Evolutionary conservation across 176 grass and related monocot species (phyloP).

Genomic region (Zea mays): DNA sequence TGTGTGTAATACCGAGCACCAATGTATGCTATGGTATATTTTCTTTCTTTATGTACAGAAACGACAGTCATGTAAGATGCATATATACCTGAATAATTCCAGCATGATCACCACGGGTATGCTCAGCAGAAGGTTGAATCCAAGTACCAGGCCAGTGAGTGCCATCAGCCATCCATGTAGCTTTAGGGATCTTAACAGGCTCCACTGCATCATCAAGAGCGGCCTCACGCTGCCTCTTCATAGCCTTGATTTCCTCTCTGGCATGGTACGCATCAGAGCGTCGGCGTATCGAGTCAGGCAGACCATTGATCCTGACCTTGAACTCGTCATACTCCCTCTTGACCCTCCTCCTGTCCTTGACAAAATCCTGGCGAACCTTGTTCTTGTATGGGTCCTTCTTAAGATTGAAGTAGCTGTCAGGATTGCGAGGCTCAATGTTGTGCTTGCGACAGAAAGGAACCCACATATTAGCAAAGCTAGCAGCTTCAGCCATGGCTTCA

Average conservation of each 20-base stretch:
- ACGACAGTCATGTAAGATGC: not conserved
- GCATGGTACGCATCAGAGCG: constrained; percentile 91
- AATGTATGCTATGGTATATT: not conserved
- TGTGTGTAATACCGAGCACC: not conserved
- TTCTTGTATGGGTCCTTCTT: constrained; percentile 97
- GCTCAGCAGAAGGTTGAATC: constrained; percentile 69
- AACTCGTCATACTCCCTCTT: constrained; percentile 99
- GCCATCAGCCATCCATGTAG: constrained; percentile 97
- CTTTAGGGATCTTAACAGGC: constrained; percentile 83
- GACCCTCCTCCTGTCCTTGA: constrained; percentile 85
- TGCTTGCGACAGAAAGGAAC: constrained; percentile 96
- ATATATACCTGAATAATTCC: constrained; percentile 91
- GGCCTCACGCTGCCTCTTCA: constrained; percentile 80
- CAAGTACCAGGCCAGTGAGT: constrained; percentile 98
- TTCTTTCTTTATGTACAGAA: not conserved
- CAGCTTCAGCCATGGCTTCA: constrained; percentile 98
- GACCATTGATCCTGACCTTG: constrained; percentile 81
- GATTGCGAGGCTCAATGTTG: constrained; percentile 81
- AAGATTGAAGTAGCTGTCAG: constrained; percentile 88
- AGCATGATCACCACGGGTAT: constrained; percentile 87
- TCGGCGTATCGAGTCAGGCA: constrained; percentile 81
- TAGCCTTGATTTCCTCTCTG: constrained; percentile 95
- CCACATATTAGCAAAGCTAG: constrained; percentile 96
- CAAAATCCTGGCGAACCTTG: constrained; percentile 80
- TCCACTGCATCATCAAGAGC: constrained; percentile 65